Conservation (phyloP, 2,329 filamentous ascomycete species). For the Ophiostoma fasciatum region DNA sequence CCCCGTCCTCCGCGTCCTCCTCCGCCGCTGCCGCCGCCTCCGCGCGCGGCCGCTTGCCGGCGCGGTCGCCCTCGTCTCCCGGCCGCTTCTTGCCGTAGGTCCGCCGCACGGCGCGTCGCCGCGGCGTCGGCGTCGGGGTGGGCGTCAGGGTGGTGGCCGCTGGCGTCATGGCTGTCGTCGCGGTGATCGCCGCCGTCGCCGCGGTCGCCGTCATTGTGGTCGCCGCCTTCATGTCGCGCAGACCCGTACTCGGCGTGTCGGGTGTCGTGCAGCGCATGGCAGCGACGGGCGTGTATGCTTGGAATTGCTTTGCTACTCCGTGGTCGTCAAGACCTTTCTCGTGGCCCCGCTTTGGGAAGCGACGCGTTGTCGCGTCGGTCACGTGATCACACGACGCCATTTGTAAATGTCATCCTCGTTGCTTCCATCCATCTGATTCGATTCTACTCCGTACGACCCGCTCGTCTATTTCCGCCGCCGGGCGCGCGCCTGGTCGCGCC, state of each 20-base stretch:
- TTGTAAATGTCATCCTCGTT: too few relatives aligned
- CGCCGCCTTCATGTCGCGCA: background rate
- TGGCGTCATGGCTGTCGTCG: background rate
- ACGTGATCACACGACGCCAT: too few relatives aligned
- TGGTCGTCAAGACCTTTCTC: too few relatives aligned
- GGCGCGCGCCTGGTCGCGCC: too few relatives aligned
- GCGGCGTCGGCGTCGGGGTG: background rate
- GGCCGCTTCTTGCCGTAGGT: conserved; percentile 12
- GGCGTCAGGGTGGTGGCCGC: conserved; percentile 1
- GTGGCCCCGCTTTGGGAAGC: too few relatives aligned
- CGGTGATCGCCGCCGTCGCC: background rate
- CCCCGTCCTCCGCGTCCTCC: background rate
- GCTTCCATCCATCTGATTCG: too few relatives aligned
- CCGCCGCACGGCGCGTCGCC: conserved; percentile 7
- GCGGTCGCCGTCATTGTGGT: conserved; percentile 1
- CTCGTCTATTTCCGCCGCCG: too few relatives aligned
- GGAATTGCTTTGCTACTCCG: too few relatives aligned
- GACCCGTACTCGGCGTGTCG: conserved; percentile 8
- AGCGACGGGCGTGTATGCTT: too few relatives aligned
- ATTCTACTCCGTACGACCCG: too few relatives aligned
- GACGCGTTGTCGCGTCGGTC: too few relatives aligned
- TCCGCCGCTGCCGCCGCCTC: background rate
- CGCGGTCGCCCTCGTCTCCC: background rate
- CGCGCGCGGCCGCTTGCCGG: background rate
- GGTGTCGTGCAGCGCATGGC: conserved; percentile 8